These are phyloP conservation scores for Colletotrichum phormii DNA, from an alignment of 2,329 filamentous ascomycete species.

Conservation along the genomic window DNA sequence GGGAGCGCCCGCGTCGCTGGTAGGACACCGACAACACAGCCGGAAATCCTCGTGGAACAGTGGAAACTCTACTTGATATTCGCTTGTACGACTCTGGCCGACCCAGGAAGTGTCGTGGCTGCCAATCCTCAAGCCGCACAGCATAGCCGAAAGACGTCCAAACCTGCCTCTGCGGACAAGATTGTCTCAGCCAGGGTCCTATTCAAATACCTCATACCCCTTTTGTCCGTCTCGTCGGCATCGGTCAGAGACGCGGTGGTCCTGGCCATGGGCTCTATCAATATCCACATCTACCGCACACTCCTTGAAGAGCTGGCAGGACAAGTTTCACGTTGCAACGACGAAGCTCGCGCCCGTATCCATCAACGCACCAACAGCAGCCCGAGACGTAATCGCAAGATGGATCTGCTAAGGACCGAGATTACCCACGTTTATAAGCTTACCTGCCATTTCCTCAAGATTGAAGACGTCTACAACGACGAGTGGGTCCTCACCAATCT, in stretches of 20 bases:
- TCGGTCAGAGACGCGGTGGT: slow-evolving; percentile 92
- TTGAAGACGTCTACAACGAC: slow-evolving; percentile 82
- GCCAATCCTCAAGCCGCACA: slow-evolving; percentile 70
- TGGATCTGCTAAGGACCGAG: slow-evolving; percentile 89
- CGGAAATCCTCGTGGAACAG: slow-evolving; percentile 92
- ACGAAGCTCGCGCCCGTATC: slow-evolving; percentile 87
- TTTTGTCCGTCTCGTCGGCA: slow-evolving; percentile 82
- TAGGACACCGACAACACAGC: slow-evolving; percentile 76
- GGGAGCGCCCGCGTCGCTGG: slow-evolving; percentile 62
- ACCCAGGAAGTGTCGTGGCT: slow-evolving; percentile 76
- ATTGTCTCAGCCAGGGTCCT: slow-evolving; percentile 89
- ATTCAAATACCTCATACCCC: slow-evolving; percentile 91
- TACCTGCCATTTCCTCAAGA: slow-evolving; percentile 88
- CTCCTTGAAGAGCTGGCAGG: slow-evolving; percentile 90
- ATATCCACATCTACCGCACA: slow-evolving; percentile 91
- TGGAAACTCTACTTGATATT: slow-evolving; percentile 99
- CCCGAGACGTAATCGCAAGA: slow-evolving; percentile 83
- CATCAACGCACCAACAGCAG: slow-evolving; percentile 89
- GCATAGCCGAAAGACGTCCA: slow-evolving; percentile 87
- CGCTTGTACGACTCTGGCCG: slow-evolving; percentile 93
- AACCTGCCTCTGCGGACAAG: slow-evolving; percentile 74
- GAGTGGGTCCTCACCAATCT: slow-evolving; percentile 93
- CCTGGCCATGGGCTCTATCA: slow-evolving; percentile 91
- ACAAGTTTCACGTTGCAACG: slow-evolving; percentile 86
- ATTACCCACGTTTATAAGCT: slow-evolving; percentile 97